These are phyloP conservation scores for Solanum dulcamara DNA, from an alignment of 257 asterid species.

Conservation along the genomic window DNA sequence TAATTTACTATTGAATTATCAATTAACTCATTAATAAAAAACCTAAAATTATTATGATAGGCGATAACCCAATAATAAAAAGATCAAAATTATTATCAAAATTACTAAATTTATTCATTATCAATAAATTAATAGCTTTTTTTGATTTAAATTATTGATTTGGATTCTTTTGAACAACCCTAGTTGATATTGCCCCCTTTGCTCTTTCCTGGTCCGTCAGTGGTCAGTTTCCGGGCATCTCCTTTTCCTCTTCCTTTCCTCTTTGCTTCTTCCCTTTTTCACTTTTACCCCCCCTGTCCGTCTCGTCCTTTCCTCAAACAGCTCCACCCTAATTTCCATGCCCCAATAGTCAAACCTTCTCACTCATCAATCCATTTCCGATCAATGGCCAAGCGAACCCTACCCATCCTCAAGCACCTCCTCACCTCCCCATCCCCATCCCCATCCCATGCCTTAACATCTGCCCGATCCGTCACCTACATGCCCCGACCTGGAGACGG, in stretches of 20 bases:
- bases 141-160: too few relatives aligned
- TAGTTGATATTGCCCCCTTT: not conserved
- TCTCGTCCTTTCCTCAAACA: not conserved
- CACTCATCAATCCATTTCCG: not conserved
- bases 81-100: too few relatives aligned
- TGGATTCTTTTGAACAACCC: too few relatives aligned
- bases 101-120: too few relatives aligned
- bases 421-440: not conserved
- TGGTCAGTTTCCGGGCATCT: not conserved
- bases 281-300: not conserved
- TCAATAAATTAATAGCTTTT: too few relatives aligned
- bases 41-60: too few relatives aligned
- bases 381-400: slow-evolving; percentile 23
- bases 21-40: too few relatives aligned
- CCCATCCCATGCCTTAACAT: not conserved
- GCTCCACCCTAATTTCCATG: not conserved
- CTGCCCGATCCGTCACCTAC: slow-evolving; percentile 76
- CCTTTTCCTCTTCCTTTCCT: not conserved
- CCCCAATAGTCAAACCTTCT: not conserved
- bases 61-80: too few relatives aligned
- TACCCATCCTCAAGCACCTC: slow-evolving; percentile 35
- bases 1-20: too few relatives aligned
- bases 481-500: slow-evolving; percentile 99
- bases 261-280: not conserved
- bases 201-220: not conserved